Evolutionary conservation across 2,329 filamentous ascomycete genomes (phyloP), one percentile per base, ranked within the genome.

Genomic region (Cercospora beticola): DNA sequence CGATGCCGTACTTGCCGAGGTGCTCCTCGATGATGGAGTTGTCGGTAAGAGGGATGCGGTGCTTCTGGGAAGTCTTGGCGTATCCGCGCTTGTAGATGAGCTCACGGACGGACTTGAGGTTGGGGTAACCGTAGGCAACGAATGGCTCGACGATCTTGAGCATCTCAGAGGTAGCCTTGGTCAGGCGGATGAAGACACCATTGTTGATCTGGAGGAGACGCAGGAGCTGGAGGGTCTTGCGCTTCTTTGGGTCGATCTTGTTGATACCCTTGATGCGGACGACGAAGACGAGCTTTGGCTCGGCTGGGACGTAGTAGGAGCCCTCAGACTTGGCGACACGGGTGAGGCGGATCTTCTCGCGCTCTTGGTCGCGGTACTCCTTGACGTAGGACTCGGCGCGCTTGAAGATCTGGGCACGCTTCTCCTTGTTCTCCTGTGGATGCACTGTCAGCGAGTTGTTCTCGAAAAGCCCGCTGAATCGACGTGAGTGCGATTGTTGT

Each of bases 241-340:
- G 94, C 85, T 96, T 96, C 92, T 99, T 98, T 79, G 95, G 95
- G 82, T 96, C 90, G 80, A 99, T 98, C 92, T 99, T 99, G 92
- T 98, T 98, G 93, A 99, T 98, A 97, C 94, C 95, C 93, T 99
- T 99, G 89, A 99, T 99, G 84, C 95, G 94, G 85, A 98, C 86
- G 79, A 99, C 90, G 84, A 99, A 99, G 86, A 94, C 93, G 81
- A 99, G 88, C 87, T 97, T 97, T 82, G 92, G 86, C 89, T 99
- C 93, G 74, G 92, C 94, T 74, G 93, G 90, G 77, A 99, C 91
- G 85, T 96, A 95, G 89, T 94, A 95, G 82, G 89, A 92, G 83
- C 94, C 94, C 81, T 92, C 90, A 84, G 92, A 87, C 89, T 97
- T 97, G 85, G 93, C 92, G 75, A 93, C 85, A 78, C 95, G 94